Evolutionary conservation across 2,329 filamentous ascomycete genomes (phyloP).

Genomic region (Ceratocystiopsis sp.): DNA sequence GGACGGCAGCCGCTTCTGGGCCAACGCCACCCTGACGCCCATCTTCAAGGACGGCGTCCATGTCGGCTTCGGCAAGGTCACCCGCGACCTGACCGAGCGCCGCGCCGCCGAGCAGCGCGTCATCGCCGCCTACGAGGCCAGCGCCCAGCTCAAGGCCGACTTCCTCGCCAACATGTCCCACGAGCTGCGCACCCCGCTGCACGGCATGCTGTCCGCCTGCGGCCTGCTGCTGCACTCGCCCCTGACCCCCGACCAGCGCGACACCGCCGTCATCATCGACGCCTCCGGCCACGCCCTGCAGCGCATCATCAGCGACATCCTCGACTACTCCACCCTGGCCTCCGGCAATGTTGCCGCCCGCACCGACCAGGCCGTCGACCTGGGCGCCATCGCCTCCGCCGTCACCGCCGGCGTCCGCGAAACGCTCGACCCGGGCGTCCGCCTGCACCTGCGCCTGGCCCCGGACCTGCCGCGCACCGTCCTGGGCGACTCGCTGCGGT

Average conservation of each 20-base stretch:
- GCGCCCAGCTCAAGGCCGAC: conserved; percentile 43
- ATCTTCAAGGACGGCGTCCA: conserved; percentile 34
- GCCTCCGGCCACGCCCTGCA: conserved; percentile 41
- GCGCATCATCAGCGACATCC: conserved; percentile 46
- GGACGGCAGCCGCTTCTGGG: conserved; percentile 42
- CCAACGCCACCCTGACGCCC: conserved; percentile 41
- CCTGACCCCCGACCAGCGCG: conserved; percentile 35
- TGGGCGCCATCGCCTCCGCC: conserved; percentile 27
- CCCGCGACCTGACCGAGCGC: conserved; percentile 37
- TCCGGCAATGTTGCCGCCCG: conserved; percentile 42
- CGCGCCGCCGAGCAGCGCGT: conserved; percentile 36
- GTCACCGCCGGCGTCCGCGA: conserved; percentile 33
- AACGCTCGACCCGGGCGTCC: conserved; percentile 26
- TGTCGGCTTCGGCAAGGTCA: conserved; percentile 42
- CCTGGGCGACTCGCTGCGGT: conserved; percentile 40
- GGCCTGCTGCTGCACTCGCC: conserved; percentile 36
- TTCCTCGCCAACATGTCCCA: conserved; percentile 48
- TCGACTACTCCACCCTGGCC: conserved; percentile 48
- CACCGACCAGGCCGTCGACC: conserved; percentile 28
- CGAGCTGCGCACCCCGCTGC: conserved; percentile 48
- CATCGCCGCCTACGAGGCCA: conserved; percentile 41
- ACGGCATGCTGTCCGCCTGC: conserved; percentile 43
- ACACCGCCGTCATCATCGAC: conserved; percentile 38
- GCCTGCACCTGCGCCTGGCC: conserved; percentile 25
- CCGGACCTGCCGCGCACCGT: conserved; percentile 30